Evolutionary conservation across 306 rosid species (phyloP).

Genomic region (Ormosia semicastrata): DNA sequence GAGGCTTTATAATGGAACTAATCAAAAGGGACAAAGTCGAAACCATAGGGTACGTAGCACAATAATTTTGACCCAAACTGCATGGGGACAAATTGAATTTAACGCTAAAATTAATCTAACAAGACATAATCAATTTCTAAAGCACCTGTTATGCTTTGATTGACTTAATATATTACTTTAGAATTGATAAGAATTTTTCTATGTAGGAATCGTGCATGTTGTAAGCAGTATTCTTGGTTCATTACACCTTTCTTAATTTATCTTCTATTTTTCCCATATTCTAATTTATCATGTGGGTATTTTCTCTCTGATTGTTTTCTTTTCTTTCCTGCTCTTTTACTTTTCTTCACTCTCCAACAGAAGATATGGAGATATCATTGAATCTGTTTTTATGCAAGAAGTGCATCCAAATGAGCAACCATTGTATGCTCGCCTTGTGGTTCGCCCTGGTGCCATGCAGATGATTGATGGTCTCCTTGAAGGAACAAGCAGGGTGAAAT

Average conservation of each 20-base stretch:
- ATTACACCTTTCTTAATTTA: background rate
- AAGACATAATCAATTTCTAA: background rate
- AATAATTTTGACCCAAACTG: background rate
- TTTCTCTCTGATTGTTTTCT: background rate
- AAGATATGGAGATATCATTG: conserved; percentile 49
- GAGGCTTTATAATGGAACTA: background rate
- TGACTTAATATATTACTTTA: background rate
- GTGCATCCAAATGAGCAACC: conserved; percentile 42
- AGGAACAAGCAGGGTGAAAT: conserved; percentile 33
- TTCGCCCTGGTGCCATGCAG: conserved; percentile 3
- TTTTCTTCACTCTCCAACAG: conserved; percentile 11
- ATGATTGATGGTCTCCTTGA: conserved; percentile 36
- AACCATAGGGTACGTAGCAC: background rate
- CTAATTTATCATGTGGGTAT: background rate
- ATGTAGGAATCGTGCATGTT: background rate
- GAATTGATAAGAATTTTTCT: background rate
- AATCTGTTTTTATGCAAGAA: conserved; percentile 57
- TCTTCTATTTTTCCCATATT: background rate
- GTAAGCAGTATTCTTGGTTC: background rate
- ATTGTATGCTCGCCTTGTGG: conserved; percentile 57
- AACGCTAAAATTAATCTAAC: background rate
- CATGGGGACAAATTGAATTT: background rate
- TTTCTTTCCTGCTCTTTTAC: background rate
- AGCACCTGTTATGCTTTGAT: background rate
- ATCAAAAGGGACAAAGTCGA: background rate